Percentiles rank a stretch among this genome's conserved stretches.
These are phyloP conservation scores for Coniferiporia weirii DNA, from an alignment of 1,284 basidiomycete species.

Conservation along the genomic window DNA sequence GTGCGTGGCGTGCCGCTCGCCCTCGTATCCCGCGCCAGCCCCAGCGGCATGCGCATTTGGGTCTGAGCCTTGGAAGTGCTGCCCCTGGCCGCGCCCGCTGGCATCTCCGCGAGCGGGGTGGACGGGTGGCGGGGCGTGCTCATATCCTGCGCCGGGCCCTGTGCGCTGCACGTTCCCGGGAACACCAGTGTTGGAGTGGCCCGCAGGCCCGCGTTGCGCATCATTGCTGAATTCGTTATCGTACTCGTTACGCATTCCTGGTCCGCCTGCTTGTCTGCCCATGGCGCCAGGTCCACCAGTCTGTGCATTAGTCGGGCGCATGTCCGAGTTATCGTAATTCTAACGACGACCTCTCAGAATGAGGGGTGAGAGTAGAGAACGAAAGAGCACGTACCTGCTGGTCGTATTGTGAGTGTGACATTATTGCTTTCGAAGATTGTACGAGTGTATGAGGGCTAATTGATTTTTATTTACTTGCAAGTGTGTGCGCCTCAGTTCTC, in stretches of 20 bases:
- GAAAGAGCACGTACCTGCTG: not conserved
- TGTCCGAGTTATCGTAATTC: not conserved
- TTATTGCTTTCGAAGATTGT: too few relatives aligned
- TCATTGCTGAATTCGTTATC: not conserved
- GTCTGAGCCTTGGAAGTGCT: not conserved
- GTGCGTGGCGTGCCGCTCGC: too few relatives aligned
- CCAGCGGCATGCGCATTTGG: not conserved
- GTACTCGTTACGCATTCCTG: not conserved
- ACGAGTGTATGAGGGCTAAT: too few relatives aligned
- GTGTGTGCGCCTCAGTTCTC: too few relatives aligned
- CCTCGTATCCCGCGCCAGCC: not conserved
- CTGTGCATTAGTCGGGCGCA: constrained; percentile 11
- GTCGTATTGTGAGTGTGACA: not conserved
- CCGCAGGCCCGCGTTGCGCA: not conserved
- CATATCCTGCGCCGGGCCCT: not conserved
- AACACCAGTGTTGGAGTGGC: not conserved
- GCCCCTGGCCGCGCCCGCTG: not conserved
- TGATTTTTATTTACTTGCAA: too few relatives aligned
- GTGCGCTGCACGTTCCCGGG: not conserved
- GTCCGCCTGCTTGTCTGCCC: not conserved
- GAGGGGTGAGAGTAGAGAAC: not conserved
- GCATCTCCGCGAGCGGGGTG: not conserved
- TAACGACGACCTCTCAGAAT: not conserved
- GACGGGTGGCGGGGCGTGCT: not conserved
- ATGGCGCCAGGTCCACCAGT: not conserved